These are phyloP conservation scores for Russula foetens DNA, from an alignment of 768 basidiomycete species.

Conservation along the genomic window DNA sequence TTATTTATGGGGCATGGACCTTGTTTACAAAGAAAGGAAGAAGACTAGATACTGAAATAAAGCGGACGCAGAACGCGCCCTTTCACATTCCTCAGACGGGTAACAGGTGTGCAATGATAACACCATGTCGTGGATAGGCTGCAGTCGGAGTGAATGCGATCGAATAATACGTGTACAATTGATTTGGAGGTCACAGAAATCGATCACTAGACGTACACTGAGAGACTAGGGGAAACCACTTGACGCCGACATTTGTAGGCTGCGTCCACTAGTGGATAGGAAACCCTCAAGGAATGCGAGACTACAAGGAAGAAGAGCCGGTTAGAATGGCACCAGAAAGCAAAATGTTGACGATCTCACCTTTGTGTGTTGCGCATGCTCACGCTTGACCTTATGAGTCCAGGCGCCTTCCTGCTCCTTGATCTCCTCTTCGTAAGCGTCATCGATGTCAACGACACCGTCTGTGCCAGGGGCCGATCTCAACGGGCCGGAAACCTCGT, in stretches of 20 bases:
- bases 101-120: not conserved
- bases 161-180: not conserved
- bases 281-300: not conserved
- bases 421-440: constrained; percentile 18
- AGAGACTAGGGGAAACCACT: not conserved
- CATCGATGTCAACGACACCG: constrained; percentile 8
- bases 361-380: constrained; percentile 2
- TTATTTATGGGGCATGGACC: constrained; percentile 17
- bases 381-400: constrained; percentile 16
- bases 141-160: constrained; percentile 6
- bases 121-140: not conserved
- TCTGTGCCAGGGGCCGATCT: constrained; percentile 8
- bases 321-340: not conserved
- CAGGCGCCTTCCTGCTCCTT: constrained; percentile 19
- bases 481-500: constrained; percentile 18
- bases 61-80: constrained; percentile 13
- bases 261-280: not conserved
- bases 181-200: not conserved
- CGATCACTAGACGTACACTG: not conserved
- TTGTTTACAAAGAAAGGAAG: constrained; percentile 14
- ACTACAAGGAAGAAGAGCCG: not conserved
- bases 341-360: not conserved
- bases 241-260: not conserved
- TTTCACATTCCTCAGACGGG: not conserved
- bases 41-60: constrained; percentile 19